Evolutionary conservation across 2,329 filamentous ascomycete species (phyloP).

Genomic region (Sporothrix pallida): DNA sequence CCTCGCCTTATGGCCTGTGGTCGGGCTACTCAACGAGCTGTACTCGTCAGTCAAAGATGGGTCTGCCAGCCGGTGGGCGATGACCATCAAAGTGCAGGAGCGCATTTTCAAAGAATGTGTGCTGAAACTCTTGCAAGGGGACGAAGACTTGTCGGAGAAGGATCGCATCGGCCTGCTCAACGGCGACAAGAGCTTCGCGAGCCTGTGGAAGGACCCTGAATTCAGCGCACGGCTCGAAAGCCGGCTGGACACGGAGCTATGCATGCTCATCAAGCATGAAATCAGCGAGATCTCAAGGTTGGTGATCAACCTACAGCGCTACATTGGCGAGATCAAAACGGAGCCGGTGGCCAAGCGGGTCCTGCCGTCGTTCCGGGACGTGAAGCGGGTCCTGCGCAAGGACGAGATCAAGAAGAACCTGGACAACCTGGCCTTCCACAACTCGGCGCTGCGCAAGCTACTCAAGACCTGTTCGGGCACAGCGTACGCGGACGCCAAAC

Average conservation of each 20-base stretch:
- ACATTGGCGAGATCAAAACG: conserved; percentile 26
- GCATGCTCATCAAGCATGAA: conserved; percentile 34
- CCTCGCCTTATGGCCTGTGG: conserved; percentile 36
- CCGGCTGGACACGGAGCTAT: conserved; percentile 34
- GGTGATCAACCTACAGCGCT: conserved; percentile 25
- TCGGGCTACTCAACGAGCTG: conserved; percentile 32
- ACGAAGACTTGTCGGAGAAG: conserved; percentile 36
- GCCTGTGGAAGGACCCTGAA: conserved; percentile 35
- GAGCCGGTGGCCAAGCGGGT: conserved; percentile 26
- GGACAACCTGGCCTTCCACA: conserved; percentile 31
- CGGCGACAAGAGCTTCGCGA: conserved; percentile 34
- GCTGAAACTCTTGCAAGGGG: conserved; percentile 34
- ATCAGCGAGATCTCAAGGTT: conserved; percentile 33
- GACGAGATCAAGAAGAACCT: conserved; percentile 33
- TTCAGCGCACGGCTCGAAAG: conserved; percentile 35
- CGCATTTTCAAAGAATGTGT: conserved; percentile 37
- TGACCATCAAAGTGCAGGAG: conserved; percentile 37
- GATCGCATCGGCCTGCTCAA: conserved; percentile 35
- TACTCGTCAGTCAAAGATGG: conserved; percentile 33
- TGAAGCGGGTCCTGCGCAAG: conserved; percentile 34
- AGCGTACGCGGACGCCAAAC: conserved; percentile 31
- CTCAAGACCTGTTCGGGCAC: conserved; percentile 35
- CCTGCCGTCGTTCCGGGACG: conserved; percentile 27
- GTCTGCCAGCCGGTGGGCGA: conserved; percentile 24
- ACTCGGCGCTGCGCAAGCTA: conserved; percentile 28